Conservation (phyloP, 2,329 filamentous ascomycete genomes). For the Aspergillus sp. region DNA sequence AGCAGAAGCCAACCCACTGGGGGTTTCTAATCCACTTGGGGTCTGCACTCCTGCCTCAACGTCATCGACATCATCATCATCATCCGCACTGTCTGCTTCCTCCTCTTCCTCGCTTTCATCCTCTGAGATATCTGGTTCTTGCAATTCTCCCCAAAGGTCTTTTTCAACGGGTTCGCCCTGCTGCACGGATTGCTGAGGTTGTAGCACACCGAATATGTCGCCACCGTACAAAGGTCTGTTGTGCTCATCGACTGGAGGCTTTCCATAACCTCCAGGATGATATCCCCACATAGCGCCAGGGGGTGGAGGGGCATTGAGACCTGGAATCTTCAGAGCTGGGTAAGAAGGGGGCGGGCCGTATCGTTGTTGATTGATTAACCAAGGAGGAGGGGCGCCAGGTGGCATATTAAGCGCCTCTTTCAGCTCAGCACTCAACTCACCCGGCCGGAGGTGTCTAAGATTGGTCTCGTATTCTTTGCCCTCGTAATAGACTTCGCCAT, state of each 20-base stretch:
- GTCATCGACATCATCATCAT: constrained; percentile 57
- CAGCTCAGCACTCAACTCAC: constrained; percentile 83
- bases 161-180: constrained; percentile 81
- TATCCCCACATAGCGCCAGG: constrained; percentile 92
- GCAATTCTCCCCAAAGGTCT: constrained; percentile 87
- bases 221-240: constrained; percentile 90
- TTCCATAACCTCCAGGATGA: constrained; percentile 91
- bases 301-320: constrained; percentile 89
- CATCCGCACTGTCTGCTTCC: constrained; percentile 61
- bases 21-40: constrained; percentile 75
- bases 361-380: constrained; percentile 95
- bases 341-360: constrained; percentile 93
- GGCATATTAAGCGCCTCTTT: constrained; percentile 94
- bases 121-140: constrained; percentile 74
- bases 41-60: constrained; percentile 60
- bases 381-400: constrained; percentile 87
- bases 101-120: constrained; percentile 70
- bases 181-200: constrained; percentile 62
- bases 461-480: constrained; percentile 98
- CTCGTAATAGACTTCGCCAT: constrained; percentile 99
- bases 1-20: constrained; percentile 75
- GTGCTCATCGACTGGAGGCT: constrained; percentile 91
- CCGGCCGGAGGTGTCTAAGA: constrained; percentile 82
- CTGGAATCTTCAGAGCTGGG: constrained; percentile 90
- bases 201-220: constrained; percentile 83